phyloP scores from a whole-genome alignment of 2,329 filamentous ascomycete species.

The Colletotrichum cordylinicola region DNA sequence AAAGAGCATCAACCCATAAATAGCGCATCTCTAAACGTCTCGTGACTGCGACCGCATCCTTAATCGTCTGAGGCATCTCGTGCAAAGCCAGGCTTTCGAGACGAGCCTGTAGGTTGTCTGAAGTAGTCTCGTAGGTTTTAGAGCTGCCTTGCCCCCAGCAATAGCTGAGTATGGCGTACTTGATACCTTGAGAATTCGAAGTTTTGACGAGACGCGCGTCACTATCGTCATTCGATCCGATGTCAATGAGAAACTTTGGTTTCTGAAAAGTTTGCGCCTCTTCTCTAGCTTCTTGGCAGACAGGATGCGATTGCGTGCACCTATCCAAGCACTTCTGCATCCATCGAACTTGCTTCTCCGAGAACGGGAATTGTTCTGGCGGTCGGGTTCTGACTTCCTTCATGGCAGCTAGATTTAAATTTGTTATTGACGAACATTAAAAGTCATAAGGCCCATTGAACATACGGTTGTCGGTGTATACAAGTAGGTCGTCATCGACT shows the following conservation, averaged over 20 bases:
- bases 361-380: background rate
- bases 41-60: background rate
- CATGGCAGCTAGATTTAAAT: background rate
- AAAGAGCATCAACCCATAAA: background rate
- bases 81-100: background rate
- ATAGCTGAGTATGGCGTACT: background rate
- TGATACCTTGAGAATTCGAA: background rate
- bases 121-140: rapidly evolving
- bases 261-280: background rate
- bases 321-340: background rate
- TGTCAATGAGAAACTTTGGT: background rate
- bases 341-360: background rate
- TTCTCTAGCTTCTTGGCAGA: background rate
- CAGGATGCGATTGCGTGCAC: background rate
- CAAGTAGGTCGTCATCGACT: background rate
- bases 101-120: background rate
- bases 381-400: background rate
- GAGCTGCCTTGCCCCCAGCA: background rate
- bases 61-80: rapidly evolving
- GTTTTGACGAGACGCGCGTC: background rate
- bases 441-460: rapidly evolving
- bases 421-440: background rate
- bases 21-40: background rate
- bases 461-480: background rate
- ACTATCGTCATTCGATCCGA: background rate